Evolutionary conservation across 257 asterid genomes (phyloP), one percentile per base, ranked within the genome.

Genomic region (Paulownia fortunei): DNA sequence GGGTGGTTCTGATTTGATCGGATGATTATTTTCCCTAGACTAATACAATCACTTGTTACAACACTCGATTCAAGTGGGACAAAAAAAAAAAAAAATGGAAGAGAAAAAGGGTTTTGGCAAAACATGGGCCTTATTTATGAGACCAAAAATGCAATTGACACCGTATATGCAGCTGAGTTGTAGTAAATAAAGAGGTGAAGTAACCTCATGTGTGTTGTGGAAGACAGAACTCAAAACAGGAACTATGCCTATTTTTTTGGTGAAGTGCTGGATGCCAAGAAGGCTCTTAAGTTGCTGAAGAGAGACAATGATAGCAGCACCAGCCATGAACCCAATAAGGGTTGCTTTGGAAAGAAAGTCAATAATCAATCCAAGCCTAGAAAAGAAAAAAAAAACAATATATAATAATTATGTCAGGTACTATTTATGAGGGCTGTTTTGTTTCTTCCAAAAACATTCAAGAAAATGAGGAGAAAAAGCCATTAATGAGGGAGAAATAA

Each of bases 281-380:
- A 92, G 92, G 73, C 87, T 81, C 80, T 92, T 88, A 3, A 92
- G 88, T 58, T 92, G 97, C 79, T 92, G 96, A 26, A 92, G 90
- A 56, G 97, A 92, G 26, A 92, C 97, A 64, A 92, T 88, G 24
- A 88, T 79, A 18, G 97, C 96, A 62, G 96, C 97, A 72, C 97
- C 97, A 77, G 88, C 97, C 97, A 92, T 90, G 80, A 92, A 92
- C 8, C 97, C 97, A 70, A 83, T 78, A 2, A 92, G 83, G 23
- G 94, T 92, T 39, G 97, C 97, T 83, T 85, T 88, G 11, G 97
- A 92, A 0, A 92, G 89, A 58, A 92, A 91, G 77, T 91, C 92
- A 76, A 89, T 87, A 5, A 92, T 90, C 59, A 92, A 90, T 15
- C 97, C 96, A 56, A 92, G 94, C 81, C 96, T 92, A 80, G 47